phyloP scores from a whole-genome alignment of 2,329 filamentous ascomycete genomes.

The Ceratocystiopsis brevicomis region DNA sequence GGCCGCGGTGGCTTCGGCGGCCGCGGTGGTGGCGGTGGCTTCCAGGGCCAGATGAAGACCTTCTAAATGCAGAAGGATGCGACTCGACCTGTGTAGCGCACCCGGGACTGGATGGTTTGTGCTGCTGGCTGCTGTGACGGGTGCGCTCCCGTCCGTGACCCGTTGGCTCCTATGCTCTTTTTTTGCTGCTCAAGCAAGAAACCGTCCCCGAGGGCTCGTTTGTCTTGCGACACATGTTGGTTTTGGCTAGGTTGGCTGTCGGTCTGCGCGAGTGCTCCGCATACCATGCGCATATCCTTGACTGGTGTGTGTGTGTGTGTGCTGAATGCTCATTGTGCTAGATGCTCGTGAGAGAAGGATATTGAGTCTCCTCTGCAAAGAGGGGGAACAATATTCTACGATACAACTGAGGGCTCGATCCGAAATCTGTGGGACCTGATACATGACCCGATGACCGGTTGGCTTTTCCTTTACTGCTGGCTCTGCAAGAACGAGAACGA shows the following conservation, averaged over 20 bases:
- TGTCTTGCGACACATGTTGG: conserved; percentile 11
- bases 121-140: too few species aligned
- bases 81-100: not conserved
- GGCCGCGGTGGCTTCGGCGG: conserved; percentile 38
- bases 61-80: conserved; percentile 17
- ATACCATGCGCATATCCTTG: too few species aligned
- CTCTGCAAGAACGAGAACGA: too few species aligned
- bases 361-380: not conserved
- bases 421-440: conserved; percentile 1
- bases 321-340: not conserved
- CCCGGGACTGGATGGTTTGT: too few species aligned
- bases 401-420: conserved; percentile 26
- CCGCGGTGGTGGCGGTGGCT: conserved; percentile 37
- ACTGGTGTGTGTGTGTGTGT: too few species aligned
- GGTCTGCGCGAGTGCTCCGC: conserved; percentile 18
- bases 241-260: conserved; percentile 38
- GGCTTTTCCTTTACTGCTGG: too few species aligned
- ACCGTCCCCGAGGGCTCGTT: conserved; percentile 20
- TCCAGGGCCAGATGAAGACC: conserved; percentile 61
- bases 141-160: too few species aligned
- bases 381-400: conserved; percentile 17
- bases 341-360: conserved; percentile 2
- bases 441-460: too few species aligned
- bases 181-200: not conserved
- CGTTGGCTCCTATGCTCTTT: not conserved